phyloP scores from a whole-genome alignment of 441 rosid species.

The Bruguiera hainesii region DNA sequence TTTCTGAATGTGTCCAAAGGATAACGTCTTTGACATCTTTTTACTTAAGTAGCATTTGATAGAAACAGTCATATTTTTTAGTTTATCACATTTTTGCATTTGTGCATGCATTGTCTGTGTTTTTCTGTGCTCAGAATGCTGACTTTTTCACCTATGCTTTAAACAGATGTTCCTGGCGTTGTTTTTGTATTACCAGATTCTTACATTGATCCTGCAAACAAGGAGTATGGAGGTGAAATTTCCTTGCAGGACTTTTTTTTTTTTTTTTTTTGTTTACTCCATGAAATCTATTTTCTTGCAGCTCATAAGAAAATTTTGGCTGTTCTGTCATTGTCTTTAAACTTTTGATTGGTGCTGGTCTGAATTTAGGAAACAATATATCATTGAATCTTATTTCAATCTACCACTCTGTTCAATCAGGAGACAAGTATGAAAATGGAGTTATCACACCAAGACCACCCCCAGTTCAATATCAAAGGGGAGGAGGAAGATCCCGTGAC shows the following conservation, averaged over 20 bases:
- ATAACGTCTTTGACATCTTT: too few species aligned
- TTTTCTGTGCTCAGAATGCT: conserved; percentile 9
- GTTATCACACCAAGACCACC: conserved; percentile 78
- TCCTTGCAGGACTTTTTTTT: not conserved
- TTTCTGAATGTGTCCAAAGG: too few species aligned
- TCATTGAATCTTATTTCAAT: not conserved
- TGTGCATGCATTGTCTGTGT: not conserved
- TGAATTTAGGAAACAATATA: not conserved
- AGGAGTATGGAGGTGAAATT: conserved; percentile 80
- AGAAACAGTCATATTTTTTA: not conserved
- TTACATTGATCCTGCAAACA: conserved; percentile 77
- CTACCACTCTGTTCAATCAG: conserved; percentile 31
- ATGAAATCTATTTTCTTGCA: not conserved
- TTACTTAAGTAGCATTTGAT: too few species aligned
- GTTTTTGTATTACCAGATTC: conserved; percentile 90
- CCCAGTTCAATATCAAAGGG: conserved; percentile 46
- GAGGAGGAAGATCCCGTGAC: conserved; percentile 39
- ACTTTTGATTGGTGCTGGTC: not conserved
- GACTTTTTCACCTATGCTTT: conserved; percentile 8
- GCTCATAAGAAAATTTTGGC: not conserved
- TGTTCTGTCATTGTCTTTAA: not conserved
- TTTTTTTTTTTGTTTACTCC: not conserved
- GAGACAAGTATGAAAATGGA: conserved; percentile 85
- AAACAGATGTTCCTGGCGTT: conserved; percentile 72
- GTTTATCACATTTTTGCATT: not conserved